These are phyloP conservation scores for Teunomyces stri DNA, from an alignment of 805 yeast species.

Conservation along the genomic window DNA sequence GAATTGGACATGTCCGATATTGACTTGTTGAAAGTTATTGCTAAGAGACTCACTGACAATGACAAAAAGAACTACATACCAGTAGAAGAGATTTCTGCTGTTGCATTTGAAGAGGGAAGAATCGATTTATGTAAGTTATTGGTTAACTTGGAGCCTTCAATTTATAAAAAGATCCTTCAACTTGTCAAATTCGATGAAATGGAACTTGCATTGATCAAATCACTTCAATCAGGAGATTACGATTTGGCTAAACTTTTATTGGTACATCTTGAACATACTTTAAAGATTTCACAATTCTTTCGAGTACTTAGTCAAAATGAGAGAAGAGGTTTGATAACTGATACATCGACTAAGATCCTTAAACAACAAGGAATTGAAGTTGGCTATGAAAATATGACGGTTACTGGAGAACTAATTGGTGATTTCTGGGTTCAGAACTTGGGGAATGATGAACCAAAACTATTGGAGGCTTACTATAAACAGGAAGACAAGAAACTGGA, in stretches of 20 bases:
- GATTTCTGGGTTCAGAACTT: conserved; percentile 35
- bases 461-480: conserved; percentile 27
- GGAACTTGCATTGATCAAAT: conserved; percentile 64
- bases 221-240: conserved; percentile 58
- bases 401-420: conserved; percentile 38
- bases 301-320: conserved; percentile 55
- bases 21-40: conserved; percentile 50
- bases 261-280: conserved; percentile 49
- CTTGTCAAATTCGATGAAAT: conserved; percentile 70
- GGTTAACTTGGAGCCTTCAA: conserved; percentile 65
- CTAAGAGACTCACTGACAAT: conserved; percentile 40
- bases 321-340: conserved; percentile 22
- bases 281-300: conserved; percentile 67
- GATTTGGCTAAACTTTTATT: conserved; percentile 62
- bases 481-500: conserved; percentile 30
- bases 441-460: conserved; percentile 21
- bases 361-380: conserved; percentile 12
- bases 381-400: conserved; percentile 21
- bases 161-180: conserved; percentile 54
- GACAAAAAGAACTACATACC: conserved; percentile 42
- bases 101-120: conserved; percentile 83
- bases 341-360: conserved; percentile 28
- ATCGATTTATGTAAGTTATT: conserved; percentile 61
- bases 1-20: conserved; percentile 57
- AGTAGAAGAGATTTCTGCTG: conserved; percentile 55